Evolutionary conservation across 306 rosid species (phyloP), one percentile per base, ranked within the genome.

Genomic region (Bauhinia variegata): DNA sequence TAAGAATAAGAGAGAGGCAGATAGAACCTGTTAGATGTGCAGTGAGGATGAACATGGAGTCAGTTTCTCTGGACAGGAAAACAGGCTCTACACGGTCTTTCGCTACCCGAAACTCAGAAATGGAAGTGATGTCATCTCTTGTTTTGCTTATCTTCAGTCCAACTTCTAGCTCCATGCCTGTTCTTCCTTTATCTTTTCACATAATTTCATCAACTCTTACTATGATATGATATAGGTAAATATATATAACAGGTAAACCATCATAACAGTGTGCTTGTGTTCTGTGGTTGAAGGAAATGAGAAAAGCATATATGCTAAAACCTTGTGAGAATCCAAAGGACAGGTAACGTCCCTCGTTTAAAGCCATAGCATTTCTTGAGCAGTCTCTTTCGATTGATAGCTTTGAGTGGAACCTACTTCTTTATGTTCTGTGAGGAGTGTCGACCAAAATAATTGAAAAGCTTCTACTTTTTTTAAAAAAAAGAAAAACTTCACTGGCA

Each of bases 121-220:
- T 63, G 47, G 85, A 77, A 46, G 76, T 67, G 44, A 50, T 41
- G 76, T 82, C 82, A 52, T 79, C 86, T 54, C 46, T 70, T 61
- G 78, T 79, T 63, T 74, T 68, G 12, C 82, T 89, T 83, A 89
- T 69, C 70, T 87, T 87, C 74, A 89, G 84, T 49, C 86, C 95
- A 18, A 89, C 64, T 76, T 85, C 92, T 4, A 86, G 68, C 70
- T 82, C 93, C 98, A 92, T 92, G 28, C 49, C 32, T 49, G 34
- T 53, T 62, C 60, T 44, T 72, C 11, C 36, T 55, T 30, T 18
- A 5, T 48, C 58, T 63, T 67, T 56, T 65, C 68, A 59, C 12
- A 5, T 1, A 23, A 23, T 2, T 23, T 23, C n/a, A n/a, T n/a
- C n/a, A n/a, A n/a, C n/a, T n/a, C n/a, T n/a, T n/a, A n/a, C n/a